phyloP scores from a whole-genome alignment of 2,329 filamentous ascomycete genomes.

The Paecilomyces fulvus region DNA sequence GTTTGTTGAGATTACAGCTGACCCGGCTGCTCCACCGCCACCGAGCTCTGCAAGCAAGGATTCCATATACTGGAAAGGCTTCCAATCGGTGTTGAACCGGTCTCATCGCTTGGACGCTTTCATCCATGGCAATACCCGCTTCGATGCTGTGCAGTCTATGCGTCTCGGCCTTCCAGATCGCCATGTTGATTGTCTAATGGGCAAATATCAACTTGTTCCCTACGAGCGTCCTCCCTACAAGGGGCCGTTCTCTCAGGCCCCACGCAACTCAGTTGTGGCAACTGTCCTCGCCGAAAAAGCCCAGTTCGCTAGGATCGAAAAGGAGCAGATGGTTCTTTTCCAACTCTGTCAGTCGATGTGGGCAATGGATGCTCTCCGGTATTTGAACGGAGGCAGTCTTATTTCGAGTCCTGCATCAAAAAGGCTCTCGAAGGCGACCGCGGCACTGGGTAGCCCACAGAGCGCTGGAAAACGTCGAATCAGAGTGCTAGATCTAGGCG shows the following conservation, averaged over 20 bases:
- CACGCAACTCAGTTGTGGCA: conserved; percentile 57
- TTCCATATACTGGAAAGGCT: conserved; percentile 80
- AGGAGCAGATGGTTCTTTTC: conserved; percentile 68
- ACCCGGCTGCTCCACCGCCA: conserved; percentile 33
- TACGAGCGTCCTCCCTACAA: conserved; percentile 62
- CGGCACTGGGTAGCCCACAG: conserved; percentile 13
- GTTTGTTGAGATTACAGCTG: conserved; percentile 24
- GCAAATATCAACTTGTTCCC: conserved; percentile 71
- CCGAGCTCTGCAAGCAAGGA: conserved; percentile 49
- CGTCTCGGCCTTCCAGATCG: conserved; percentile 63
- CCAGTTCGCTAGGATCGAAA: conserved; percentile 47
- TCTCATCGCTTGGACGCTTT: conserved; percentile 66
- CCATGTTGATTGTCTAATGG: conserved; percentile 73
- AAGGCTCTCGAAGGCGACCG: conserved; percentile 21
- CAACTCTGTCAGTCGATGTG: conserved; percentile 57
- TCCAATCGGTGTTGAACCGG: conserved; percentile 63
- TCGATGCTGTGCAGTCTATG: conserved; percentile 78
- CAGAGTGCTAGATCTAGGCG: conserved; percentile 77
- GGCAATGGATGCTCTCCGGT: conserved; percentile 54
- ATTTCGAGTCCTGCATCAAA: conserved; percentile 46
- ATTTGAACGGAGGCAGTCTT: conserved; percentile 53
- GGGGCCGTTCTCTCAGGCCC: conserved; percentile 62
- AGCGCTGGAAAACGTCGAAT: conserved; percentile 39
- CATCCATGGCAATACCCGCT: conserved; percentile 73
- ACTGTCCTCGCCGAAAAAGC: conserved; percentile 49